Evolutionary conservation across 169 alveolate species (phyloP).

Genomic region (Plasmodium knowlesi): DNA sequence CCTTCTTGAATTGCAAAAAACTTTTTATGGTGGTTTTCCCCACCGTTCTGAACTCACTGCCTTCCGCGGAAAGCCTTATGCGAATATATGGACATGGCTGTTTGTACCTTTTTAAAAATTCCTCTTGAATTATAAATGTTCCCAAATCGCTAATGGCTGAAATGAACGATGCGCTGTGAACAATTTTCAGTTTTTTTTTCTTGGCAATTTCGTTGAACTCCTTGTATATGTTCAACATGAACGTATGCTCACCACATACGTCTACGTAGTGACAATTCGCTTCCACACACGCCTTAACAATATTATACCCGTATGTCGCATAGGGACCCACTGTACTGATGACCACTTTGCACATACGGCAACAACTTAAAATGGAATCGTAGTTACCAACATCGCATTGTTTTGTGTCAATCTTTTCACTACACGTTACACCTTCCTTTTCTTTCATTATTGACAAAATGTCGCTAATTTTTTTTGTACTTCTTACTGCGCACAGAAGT

Average conservation of each 20-base stretch:
- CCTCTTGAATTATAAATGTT: conserved; percentile 53
- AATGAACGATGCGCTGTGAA: conserved; percentile 71
- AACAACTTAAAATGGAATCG: conserved; percentile 39
- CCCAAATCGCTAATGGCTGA: conserved; percentile 71
- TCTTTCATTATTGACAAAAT: conserved; percentile 19
- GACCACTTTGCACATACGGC: conserved; percentile 40
- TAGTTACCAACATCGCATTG: conserved; percentile 22
- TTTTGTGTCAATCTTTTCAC: conserved; percentile 40
- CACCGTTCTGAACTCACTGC: conserved; percentile 23
- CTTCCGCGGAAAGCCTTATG: conserved; percentile 35
- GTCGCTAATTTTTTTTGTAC: conserved; percentile 6
- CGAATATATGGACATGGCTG: conserved; percentile 35
- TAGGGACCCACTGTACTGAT: conserved; percentile 62
- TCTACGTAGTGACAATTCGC: conserved; percentile 33
- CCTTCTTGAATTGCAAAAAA: conserved; percentile 26
- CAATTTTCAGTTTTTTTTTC: conserved; percentile 42
- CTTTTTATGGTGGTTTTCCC: conserved; percentile 57
- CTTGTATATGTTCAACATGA: conserved; percentile 43
- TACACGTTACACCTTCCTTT: not conserved
- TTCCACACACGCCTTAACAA: conserved; percentile 60
- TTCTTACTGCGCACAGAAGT: conserved; percentile 49
- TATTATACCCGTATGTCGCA: conserved; percentile 58
- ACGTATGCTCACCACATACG: conserved; percentile 57
- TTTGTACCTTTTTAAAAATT: conserved; percentile 21
- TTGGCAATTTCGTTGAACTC: conserved; percentile 60